Percentiles rank a stretch among this genome's conserved stretches.
Evolutionary conservation across 2,329 filamentous ascomycete species (phyloP).

Genomic region (Blumeriella jaapii): DNA sequence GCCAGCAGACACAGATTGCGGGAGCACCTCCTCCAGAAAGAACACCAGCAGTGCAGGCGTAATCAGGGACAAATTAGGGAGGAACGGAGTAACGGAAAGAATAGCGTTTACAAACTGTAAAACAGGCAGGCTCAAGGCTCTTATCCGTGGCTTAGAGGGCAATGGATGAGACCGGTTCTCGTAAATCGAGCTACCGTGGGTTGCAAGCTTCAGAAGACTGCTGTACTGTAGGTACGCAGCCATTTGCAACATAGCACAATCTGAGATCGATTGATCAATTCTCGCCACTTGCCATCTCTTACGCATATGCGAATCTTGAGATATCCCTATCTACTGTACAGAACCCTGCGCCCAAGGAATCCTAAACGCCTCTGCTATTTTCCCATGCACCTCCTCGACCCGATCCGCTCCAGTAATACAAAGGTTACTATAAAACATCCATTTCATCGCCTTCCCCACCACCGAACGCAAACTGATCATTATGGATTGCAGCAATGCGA

Average conservation of each 20-base stretch:
- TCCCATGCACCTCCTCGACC: too few relatives aligned
- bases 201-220: too few relatives aligned
- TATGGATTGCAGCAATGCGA: conserved; percentile 74
- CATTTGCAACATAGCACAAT: background rate
- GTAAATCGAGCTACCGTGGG: conserved; percentile 4
- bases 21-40: conserved; percentile 26
- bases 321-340: conserved; percentile 9
- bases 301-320: conserved; percentile 1
- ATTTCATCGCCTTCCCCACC: conserved; percentile 31
- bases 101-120: conserved; percentile 16
- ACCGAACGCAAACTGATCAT: conserved; percentile 73
- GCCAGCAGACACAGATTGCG: conserved; percentile 27
- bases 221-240: too few relatives aligned
- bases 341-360: conserved; percentile 7
- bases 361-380: conserved; percentile 11
- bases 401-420: too few relatives aligned
- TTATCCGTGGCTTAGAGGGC: too few relatives aligned
- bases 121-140: conserved; percentile 15
- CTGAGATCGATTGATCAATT: background rate
- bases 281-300: background rate
- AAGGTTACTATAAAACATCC: conserved; percentile 27
- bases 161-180: conserved; percentile 2
- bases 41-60: conserved; percentile 15
- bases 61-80: conserved; percentile 2
- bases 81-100: conserved; percentile 7